These are phyloP conservation scores for Ceriops zippeliana DNA, from an alignment of 345 rosid species.

Conservation along the genomic window DNA sequence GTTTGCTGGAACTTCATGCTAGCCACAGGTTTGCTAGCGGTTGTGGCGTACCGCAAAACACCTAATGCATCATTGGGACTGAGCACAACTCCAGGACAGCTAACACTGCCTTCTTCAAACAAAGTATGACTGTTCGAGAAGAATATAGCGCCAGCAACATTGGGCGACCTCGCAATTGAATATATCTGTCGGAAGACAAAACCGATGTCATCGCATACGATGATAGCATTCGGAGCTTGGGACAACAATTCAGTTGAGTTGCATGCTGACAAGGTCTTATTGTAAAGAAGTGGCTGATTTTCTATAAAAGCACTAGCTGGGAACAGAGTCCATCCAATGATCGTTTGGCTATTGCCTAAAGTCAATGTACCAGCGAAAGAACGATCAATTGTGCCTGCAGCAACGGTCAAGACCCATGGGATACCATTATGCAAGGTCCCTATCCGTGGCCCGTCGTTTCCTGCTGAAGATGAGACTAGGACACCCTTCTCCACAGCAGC, in stretches of 20 bases:
- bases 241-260: conserved; percentile 24
- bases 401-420: conserved; percentile 21
- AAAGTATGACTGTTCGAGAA: conserved; percentile 22
- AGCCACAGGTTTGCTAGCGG: background rate
- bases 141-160: conserved; percentile 32
- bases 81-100: conserved; percentile 18
- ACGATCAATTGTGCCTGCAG: conserved; percentile 11
- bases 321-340: conserved; percentile 35
- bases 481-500: conserved; percentile 18
- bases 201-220: conserved; percentile 32
- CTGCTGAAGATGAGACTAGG: conserved; percentile 17
- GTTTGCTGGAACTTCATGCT: conserved; percentile 43
- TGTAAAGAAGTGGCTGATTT: conserved; percentile 28
- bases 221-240: conserved; percentile 13
- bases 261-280: conserved; percentile 25
- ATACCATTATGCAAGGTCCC: conserved; percentile 15
- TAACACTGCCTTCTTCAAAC: background rate
- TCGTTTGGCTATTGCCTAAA: conserved; percentile 16
- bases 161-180: conserved; percentile 8
- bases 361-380: conserved; percentile 10
- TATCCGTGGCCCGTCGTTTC: conserved; percentile 9
- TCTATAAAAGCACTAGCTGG: conserved; percentile 31
- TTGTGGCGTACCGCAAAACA: conserved; percentile 18
- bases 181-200: conserved; percentile 6
- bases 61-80: conserved; percentile 12